These are phyloP conservation scores for Sarocladiaceae sp. DNA, from an alignment of 2,329 filamentous ascomycete genomes.

Conservation along the genomic window DNA sequence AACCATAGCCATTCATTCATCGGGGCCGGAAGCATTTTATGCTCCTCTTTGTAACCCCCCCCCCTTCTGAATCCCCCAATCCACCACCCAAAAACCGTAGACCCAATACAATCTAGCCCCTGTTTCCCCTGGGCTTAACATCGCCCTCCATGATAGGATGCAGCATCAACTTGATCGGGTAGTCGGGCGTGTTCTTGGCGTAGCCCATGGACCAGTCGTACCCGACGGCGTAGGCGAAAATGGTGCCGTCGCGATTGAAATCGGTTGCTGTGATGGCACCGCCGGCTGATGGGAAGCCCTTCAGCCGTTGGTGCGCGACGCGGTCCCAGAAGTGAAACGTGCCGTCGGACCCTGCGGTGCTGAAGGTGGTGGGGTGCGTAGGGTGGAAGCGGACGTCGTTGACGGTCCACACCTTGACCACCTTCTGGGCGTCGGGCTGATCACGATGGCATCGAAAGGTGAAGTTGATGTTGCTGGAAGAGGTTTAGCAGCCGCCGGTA, in stretches of 20 bases:
- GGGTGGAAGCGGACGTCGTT: slow-evolving; percentile 99
- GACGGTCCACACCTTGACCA: slow-evolving; percentile 86
- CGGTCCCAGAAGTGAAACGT: slow-evolving; percentile 98
- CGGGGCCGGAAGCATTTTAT: too few species aligned
- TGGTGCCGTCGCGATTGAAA: slow-evolving; percentile 81
- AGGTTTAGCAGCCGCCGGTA: neutral
- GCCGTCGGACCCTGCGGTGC: slow-evolving; percentile 88
- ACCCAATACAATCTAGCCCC: too few species aligned
- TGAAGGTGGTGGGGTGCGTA: slow-evolving; percentile 94
- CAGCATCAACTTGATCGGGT: slow-evolving; percentile 77
- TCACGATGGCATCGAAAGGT: slow-evolving; percentile 99
- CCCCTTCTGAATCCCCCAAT: too few species aligned
- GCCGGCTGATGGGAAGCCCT: slow-evolving; percentile 79
- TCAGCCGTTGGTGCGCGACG: slow-evolving; percentile 80
- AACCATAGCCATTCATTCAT: too few species aligned
- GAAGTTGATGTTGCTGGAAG: slow-evolving; percentile 69
- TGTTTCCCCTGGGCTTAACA: slow-evolving; percentile 52
- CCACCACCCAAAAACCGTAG: neutral
- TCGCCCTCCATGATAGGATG: slow-evolving; percentile 63
- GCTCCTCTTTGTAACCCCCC: too few species aligned
- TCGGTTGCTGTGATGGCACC: slow-evolving; percentile 84
- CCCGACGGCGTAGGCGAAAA: slow-evolving; percentile 84
- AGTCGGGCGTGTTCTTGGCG: slow-evolving; percentile 68
- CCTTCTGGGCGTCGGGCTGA: slow-evolving; percentile 62
- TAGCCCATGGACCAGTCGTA: slow-evolving; percentile 99